Evolutionary conservation across 2,329 filamentous ascomycete genomes (phyloP).

Genomic region (Zasmidium citrigriseum): DNA sequence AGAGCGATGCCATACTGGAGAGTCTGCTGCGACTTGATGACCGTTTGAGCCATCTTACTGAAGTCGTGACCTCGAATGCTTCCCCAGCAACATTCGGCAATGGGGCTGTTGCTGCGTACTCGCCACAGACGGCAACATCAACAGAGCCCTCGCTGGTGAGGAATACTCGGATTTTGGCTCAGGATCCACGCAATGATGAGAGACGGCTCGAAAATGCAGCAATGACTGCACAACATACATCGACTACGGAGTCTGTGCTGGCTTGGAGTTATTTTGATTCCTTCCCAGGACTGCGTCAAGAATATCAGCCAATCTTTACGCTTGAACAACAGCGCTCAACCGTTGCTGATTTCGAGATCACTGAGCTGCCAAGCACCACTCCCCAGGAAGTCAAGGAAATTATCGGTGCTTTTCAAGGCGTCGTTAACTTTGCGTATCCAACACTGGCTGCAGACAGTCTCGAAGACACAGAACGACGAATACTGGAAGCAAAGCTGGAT

Average conservation of each 20-base stretch:
- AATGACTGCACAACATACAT: slow-evolving; percentile 14
- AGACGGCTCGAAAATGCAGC: slow-evolving; percentile 16
- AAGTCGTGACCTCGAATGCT: background rate
- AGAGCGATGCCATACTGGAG: slow-evolving; percentile 17
- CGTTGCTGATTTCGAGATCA: background rate
- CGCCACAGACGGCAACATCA: background rate
- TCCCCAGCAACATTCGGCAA: background rate
- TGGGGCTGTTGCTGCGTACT: background rate
- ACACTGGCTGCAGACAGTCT: background rate
- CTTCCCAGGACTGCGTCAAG: slow-evolving; percentile 7
- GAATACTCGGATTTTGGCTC: background rate
- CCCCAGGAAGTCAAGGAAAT: background rate
- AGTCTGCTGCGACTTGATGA: slow-evolving; percentile 12
- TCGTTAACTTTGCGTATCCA: background rate
- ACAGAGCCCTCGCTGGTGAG: background rate
- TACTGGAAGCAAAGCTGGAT: background rate
- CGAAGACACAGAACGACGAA: background rate
- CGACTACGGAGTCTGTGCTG: slow-evolving; percentile 15
- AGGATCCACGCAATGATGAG: background rate
- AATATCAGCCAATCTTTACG: slow-evolving; percentile 15
- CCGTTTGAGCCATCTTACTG: slow-evolving; percentile 7
- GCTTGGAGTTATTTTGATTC: slow-evolving; percentile 15
- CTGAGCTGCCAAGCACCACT: background rate
- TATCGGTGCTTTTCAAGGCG: background rate
- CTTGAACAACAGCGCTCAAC: slow-evolving; percentile 14